phyloP scores from a whole-genome alignment of 2,329 filamentous ascomycete species.

The Fusarium floridanum region DNA sequence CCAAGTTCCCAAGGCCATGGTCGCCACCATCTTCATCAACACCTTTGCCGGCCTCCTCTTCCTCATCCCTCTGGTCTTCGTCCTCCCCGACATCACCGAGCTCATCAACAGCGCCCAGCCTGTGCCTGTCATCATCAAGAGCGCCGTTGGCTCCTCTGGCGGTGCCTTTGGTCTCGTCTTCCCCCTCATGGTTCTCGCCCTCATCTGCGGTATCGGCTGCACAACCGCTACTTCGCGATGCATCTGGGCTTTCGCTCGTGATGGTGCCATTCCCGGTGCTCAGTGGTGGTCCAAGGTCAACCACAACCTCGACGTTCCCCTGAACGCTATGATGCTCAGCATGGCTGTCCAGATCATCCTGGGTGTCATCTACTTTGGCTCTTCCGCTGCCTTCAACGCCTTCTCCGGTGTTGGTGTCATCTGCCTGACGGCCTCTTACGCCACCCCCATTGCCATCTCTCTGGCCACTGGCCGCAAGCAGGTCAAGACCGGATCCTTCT shows the following conservation, averaged over 20 bases:
- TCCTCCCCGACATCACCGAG: constrained; percentile 71
- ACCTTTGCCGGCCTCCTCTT: constrained; percentile 75
- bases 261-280: constrained; percentile 76
- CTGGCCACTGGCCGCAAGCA: constrained; percentile 71
- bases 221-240: constrained; percentile 76
- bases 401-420: constrained; percentile 80
- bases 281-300: constrained; percentile 72
- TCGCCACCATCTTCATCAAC: constrained; percentile 76
- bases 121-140: constrained; percentile 73
- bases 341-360: constrained; percentile 75
- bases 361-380: constrained; percentile 78
- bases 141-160: constrained; percentile 70
- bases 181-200: constrained; percentile 73
- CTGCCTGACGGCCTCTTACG: constrained; percentile 76
- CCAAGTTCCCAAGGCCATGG: constrained; percentile 81
- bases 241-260: constrained; percentile 78
- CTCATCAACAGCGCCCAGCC: constrained; percentile 71
- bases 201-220: constrained; percentile 78
- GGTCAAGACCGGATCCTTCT: constrained; percentile 68
- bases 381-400: constrained; percentile 77
- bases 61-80: constrained; percentile 76
- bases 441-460: constrained; percentile 74
- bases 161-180: constrained; percentile 73
- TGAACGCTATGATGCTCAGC: constrained; percentile 80
- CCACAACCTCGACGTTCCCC: constrained; percentile 71